phyloP scores from a whole-genome alignment of 2,329 filamentous ascomycete species.

The Microascus cirrosus region DNA sequence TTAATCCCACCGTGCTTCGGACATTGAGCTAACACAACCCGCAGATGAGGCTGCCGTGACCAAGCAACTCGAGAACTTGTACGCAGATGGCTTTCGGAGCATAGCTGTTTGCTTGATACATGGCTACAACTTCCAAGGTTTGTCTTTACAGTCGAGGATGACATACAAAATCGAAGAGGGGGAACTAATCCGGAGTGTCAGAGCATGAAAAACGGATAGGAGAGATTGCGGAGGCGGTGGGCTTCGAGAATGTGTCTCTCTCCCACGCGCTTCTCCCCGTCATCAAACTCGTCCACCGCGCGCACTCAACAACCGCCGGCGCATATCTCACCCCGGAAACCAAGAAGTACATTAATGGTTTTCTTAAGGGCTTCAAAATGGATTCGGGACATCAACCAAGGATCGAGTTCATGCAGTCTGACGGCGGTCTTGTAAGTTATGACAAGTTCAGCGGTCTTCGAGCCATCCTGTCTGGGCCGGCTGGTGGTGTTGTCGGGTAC shows the following conservation, averaged over 20 bases:
- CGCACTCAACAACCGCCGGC: slow-evolving; percentile 68
- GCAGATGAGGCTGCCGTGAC: slow-evolving; percentile 30
- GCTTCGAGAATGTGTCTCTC: background rate
- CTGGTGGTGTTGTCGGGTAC: slow-evolving; percentile 68
- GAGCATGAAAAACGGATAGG: background rate
- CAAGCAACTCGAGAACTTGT: slow-evolving; percentile 46
- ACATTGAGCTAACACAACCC: background rate
- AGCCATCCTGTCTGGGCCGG: slow-evolving; percentile 61
- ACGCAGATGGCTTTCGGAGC: slow-evolving; percentile 49
- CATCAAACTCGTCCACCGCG: slow-evolving; percentile 67
- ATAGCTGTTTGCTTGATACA: slow-evolving; percentile 64
- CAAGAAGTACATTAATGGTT: slow-evolving; percentile 52
- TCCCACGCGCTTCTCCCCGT: slow-evolving; percentile 13
- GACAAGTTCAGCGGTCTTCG: slow-evolving; percentile 33
- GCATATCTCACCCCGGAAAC: slow-evolving; percentile 73
- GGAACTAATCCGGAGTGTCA: background rate
- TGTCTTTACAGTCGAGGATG: background rate
- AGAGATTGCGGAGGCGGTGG: background rate
- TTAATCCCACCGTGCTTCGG: background rate
- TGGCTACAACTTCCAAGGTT: slow-evolving; percentile 56
- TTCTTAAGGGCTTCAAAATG: background rate
- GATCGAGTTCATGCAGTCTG: slow-evolving; percentile 14
- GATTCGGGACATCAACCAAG: background rate
- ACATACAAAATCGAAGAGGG: background rate
- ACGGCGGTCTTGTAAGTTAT: slow-evolving; percentile 16